Percentiles rank a stretch among this genome's conserved stretches.
Conservation (phyloP, 1,284 basidiomycete species). For the Leccinum brunneo-olivaceum region DNA sequence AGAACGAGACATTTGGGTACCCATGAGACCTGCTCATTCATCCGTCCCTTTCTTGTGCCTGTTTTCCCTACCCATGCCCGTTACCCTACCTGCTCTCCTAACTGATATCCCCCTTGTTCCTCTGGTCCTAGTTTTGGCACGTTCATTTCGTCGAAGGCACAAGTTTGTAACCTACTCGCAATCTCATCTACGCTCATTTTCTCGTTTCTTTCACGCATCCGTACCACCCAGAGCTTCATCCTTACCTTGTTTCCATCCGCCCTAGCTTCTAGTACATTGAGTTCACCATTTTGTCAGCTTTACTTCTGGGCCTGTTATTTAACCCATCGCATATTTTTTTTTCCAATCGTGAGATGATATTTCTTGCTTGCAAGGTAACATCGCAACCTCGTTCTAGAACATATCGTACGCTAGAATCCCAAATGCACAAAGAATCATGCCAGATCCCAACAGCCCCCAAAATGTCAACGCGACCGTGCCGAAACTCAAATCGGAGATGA, state of each 20-base stretch:
- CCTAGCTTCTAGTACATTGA: constrained; percentile 14
- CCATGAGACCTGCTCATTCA: constrained; percentile 7
- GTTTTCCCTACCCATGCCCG: constrained; percentile 8
- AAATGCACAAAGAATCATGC: constrained; percentile 68
- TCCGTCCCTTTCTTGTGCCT: constrained; percentile 12
- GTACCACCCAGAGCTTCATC: constrained; percentile 9
- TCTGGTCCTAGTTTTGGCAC: constrained; percentile 19
- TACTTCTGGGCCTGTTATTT: constrained; percentile 29
- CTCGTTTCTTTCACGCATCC: constrained; percentile 18
- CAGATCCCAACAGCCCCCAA: constrained; percentile 62
- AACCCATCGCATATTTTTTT: constrained; percentile 30
- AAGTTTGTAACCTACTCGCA: constrained; percentile 30
- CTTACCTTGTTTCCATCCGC: constrained; percentile 6
- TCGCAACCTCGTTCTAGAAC: constrained; percentile 32
- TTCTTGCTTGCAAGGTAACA: constrained; percentile 13
- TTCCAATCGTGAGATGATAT: constrained; percentile 30
- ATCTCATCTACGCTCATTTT: constrained; percentile 29
- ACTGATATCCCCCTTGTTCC: constrained; percentile 24
- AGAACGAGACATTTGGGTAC: constrained; percentile 26
- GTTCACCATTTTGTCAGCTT: constrained; percentile 13
- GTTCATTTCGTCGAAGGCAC: constrained; percentile 26
- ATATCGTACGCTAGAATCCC: constrained; percentile 68
- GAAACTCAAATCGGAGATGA: constrained; percentile 64
- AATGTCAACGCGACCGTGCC: constrained; percentile 53
- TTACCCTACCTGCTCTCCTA: constrained; percentile 25